Base-by-base conservation (phyloP, 108 stramenopile species). In the Skeletonema marinoi region DNA sequence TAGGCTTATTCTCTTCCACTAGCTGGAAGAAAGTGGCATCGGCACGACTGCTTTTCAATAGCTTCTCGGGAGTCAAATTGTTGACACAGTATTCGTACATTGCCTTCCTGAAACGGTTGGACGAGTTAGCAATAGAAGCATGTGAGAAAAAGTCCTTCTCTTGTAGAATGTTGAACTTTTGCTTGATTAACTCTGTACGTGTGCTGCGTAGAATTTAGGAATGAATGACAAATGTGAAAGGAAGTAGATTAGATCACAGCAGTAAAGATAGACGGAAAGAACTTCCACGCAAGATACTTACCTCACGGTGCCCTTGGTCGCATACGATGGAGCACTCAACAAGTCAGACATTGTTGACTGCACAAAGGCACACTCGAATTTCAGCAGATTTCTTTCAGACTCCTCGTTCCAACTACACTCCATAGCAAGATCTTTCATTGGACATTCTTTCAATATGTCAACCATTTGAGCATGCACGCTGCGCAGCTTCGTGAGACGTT, bases 381-480 rank as follows among this genome's bases (percentile, higher is more conserved):
- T 78, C 25, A 82, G n/a, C 60, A 62, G 46, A 19, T 73, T 63
- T 60, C n/a, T 36, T 74, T 78, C 77, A 38, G 73, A 68, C 11
- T 70, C 67, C 31, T 82, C 70, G 25, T 70, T 58, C 82, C 82
- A 82, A 1, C 21, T 54, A 17, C 77, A 82, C 16, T 66, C 66
- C 36, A 82, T 46, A 29, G 82, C 82, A 31, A 82, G 36, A 30
- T 81, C 80, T 36, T 82, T 82, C 41, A 65, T 35, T 1, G 82
- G 82, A 50, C 77, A 78, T 63, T 82, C 82, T 25, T 12, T 72
- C 31, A 82, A 30, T 33, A 67, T 35, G 4, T 78, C 73, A 7
- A 78, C 77, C 60, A 82, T 39, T 29, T 32, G 13, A 30, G 71
- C 60, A 42, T 69, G 69, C n/a, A 82, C 73, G 16, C 35, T 7